Conservation (phyloP, 2,329 filamentous ascomycete genomes). For the Aspergillus fumigatus region DNA sequence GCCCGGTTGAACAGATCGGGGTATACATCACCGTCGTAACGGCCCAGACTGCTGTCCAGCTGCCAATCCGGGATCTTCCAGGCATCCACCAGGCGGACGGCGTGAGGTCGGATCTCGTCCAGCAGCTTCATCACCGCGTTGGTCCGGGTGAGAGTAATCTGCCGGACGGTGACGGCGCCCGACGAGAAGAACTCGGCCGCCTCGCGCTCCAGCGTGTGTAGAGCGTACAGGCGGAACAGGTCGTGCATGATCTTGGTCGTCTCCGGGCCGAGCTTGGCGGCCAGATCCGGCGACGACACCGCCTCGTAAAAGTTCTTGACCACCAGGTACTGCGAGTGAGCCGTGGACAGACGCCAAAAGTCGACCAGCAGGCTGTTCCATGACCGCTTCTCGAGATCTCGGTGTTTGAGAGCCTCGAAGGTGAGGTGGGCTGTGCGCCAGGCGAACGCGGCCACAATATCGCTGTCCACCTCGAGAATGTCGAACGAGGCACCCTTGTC, state of each 20-base stretch:
- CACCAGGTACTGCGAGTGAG: constrained; percentile 71
- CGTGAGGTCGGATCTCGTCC: constrained; percentile 68
- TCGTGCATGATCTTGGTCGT: constrained; percentile 59
- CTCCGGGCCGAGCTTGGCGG: constrained; percentile 52
- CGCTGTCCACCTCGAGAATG: constrained; percentile 63
- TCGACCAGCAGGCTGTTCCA: constrained; percentile 76
- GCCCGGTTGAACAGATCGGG: constrained; percentile 72
- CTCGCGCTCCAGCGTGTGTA: constrained; percentile 65
- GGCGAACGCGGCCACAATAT: constrained; percentile 69
- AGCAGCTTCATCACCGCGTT: constrained; percentile 66
- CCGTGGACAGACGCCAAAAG: constrained; percentile 71
- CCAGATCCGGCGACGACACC: constrained; percentile 53
- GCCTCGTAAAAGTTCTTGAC: constrained; percentile 75
- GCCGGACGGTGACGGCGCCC: constrained; percentile 63
- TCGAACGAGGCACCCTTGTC: constrained; percentile 72
- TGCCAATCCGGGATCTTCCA: constrained; percentile 79
- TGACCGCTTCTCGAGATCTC: constrained; percentile 68
- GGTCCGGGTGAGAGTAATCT: constrained; percentile 65
- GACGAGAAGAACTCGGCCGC: constrained; percentile 69
- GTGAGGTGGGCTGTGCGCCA: constrained; percentile 72
- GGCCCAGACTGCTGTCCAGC: constrained; percentile 65
- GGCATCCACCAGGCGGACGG: constrained; percentile 64
- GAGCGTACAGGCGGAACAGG: constrained; percentile 61
- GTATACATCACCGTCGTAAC: constrained; percentile 70
- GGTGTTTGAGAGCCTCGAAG: constrained; percentile 69